A percentile compares a stretch with the other conserved stretches of the same genome.
phyloP scores from a whole-genome alignment of 495 filamentous ascomycete genomes.

The Penicillium ochrochloron region DNA sequence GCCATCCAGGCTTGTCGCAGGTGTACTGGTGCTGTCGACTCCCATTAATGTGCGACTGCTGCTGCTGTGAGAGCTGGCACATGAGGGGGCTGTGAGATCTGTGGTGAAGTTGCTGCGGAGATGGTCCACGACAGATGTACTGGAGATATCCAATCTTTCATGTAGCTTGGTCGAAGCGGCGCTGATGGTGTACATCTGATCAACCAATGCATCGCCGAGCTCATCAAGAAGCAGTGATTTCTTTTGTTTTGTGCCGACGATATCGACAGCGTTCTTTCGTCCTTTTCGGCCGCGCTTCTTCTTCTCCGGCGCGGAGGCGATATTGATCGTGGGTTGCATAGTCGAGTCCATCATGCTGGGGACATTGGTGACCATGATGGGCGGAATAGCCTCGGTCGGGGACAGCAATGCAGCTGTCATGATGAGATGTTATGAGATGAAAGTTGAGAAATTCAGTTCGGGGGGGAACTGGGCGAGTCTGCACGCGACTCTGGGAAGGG shows the following conservation, averaged over 20 bases:
- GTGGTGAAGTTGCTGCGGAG: constrained; percentile 21
- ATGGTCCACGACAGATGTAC: constrained; percentile 26
- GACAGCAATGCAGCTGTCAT: background rate
- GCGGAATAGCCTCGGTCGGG: constrained; percentile 8
- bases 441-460: background rate
- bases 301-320: constrained; percentile 8
- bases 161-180: constrained; percentile 6
- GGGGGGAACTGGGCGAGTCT: background rate
- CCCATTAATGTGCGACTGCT: constrained; percentile 24
- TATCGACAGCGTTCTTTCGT: constrained; percentile 12
- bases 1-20: constrained; percentile 24
- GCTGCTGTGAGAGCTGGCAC: constrained; percentile 22
- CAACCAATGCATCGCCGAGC: constrained; percentile 28
- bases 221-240: constrained; percentile 30
- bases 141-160: constrained; percentile 6
- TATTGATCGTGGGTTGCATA: background rate
- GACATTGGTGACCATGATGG: constrained; percentile 18
- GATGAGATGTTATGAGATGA: background rate
- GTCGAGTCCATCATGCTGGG: background rate
- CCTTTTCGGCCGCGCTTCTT: constrained; percentile 25
- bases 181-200: constrained; percentile 23
- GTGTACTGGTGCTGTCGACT: constrained; percentile 14
- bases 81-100: constrained; percentile 12
- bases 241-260: constrained; percentile 14
- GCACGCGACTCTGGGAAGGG: background rate